These are phyloP conservation scores for Alternaria brassicicola DNA, from an alignment of 2,329 filamentous ascomycete species.

Conservation along the genomic window DNA sequence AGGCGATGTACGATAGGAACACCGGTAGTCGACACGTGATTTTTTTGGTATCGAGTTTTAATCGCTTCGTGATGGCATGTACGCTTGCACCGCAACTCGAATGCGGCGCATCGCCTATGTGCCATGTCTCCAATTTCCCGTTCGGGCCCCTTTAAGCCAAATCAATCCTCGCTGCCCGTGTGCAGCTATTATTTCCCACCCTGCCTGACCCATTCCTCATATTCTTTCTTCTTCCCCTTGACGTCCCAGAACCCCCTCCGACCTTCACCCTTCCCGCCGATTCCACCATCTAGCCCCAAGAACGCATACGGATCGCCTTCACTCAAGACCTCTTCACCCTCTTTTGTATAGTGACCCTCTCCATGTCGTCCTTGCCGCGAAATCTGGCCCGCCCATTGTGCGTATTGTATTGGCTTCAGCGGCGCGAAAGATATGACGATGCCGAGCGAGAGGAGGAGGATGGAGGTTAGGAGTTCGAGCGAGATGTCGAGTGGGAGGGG, in stretches of 20 bases:
- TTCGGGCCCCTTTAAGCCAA: background rate
- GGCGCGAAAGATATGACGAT: conserved; percentile 78
- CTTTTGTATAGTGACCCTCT: conserved; percentile 62
- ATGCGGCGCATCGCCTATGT: background rate
- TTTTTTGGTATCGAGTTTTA: background rate
- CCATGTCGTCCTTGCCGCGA: conserved; percentile 73
- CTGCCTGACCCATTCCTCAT: conserved; percentile 72
- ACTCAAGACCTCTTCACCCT: conserved; percentile 70
- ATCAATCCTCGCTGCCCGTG: background rate
- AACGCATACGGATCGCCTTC: conserved; percentile 77
- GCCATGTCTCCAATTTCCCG: background rate
- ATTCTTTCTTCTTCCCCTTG: conserved; percentile 79
- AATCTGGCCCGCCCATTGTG: conserved; percentile 81
- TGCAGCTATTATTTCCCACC: conserved; percentile 22
- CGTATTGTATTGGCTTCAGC: conserved; percentile 84
- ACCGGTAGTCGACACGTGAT: background rate
- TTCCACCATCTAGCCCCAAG: conserved; percentile 60
- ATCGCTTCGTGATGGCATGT: background rate
- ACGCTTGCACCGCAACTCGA: background rate
- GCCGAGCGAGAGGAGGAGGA: conserved; percentile 80
- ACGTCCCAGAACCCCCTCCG: conserved; percentile 88
- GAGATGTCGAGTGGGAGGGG: conserved; percentile 81
- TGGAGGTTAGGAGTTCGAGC: conserved; percentile 81
- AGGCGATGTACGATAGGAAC: background rate
- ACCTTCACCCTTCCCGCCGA: conserved; percentile 67